Conservation (phyloP, 208 protist genomes). For the Phytomonas francai region DNA sequence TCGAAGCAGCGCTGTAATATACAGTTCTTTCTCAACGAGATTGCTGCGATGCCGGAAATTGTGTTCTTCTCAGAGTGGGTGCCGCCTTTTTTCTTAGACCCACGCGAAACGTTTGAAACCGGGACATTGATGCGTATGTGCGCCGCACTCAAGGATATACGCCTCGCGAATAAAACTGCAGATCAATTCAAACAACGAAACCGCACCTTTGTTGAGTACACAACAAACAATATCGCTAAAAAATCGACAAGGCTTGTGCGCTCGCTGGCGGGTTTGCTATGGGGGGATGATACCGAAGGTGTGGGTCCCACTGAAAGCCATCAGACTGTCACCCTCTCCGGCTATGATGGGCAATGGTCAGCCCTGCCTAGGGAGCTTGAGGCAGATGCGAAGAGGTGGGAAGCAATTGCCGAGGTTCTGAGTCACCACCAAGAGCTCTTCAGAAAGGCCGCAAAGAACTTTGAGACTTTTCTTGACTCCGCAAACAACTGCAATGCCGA, state of each 20-base stretch:
- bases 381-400: constrained; percentile 35
- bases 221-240: constrained; percentile 39
- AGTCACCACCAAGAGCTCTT: constrained; percentile 31
- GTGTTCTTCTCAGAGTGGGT: constrained; percentile 71
- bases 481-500: constrained; percentile 20
- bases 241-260: constrained; percentile 53
- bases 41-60: constrained; percentile 58
- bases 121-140: constrained; percentile 43
- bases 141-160: constrained; percentile 27
- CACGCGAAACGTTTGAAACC: constrained; percentile 63
- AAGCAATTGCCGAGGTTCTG: constrained; percentile 28
- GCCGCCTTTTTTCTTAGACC: constrained; percentile 67
- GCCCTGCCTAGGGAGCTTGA: constrained; percentile 18
- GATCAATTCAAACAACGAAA: constrained; percentile 52
- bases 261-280: constrained; percentile 43
- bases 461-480: constrained; percentile 37
- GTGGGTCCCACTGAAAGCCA: neutral
- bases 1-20: constrained; percentile 48
- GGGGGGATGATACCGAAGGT: constrained; percentile 8
- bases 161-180: constrained; percentile 28
- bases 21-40: constrained; percentile 63
- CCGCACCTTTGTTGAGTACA: constrained; percentile 34
- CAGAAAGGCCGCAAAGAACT: constrained; percentile 25
- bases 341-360: neutral
- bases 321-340: neutral